These are phyloP conservation scores for Fagus sylvatica DNA, from an alignment of 306 rosid genomes.

Conservation along the genomic window DNA sequence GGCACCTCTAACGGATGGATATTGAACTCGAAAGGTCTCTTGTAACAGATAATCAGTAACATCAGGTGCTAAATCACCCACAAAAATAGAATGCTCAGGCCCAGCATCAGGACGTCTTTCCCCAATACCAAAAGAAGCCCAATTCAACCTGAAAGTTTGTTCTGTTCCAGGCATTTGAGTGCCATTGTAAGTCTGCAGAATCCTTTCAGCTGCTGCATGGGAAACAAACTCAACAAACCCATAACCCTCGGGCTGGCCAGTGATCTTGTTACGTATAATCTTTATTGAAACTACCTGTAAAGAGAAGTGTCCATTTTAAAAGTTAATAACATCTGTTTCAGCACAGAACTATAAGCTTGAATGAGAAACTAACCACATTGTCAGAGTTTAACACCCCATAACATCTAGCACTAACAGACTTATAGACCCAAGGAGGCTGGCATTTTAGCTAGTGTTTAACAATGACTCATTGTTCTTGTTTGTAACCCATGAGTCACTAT, in stretches of 20 bases:
- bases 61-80: slow-evolving; percentile 90
- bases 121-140: slow-evolving; percentile 95
- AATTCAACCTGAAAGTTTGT: slow-evolving; percentile 73
- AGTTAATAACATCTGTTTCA: neutral
- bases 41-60: slow-evolving; percentile 84
- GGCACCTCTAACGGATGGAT: slow-evolving; percentile 89
- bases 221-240: slow-evolving; percentile 89
- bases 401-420: neutral
- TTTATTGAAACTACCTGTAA: slow-evolving; percentile 73
- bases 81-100: slow-evolving; percentile 90
- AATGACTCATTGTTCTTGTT: neutral
- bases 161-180: slow-evolving; percentile 88
- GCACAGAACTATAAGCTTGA: slow-evolving; percentile 1
- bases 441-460: neutral
- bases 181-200: slow-evolving; percentile 79
- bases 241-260: slow-evolving; percentile 86
- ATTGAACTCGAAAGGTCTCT: slow-evolving; percentile 70
- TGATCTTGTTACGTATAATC: slow-evolving; percentile 82
- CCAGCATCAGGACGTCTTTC: slow-evolving; percentile 79
- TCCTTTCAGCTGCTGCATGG: slow-evolving; percentile 80
- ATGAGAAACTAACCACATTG: neutral
- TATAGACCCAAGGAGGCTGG: neutral
- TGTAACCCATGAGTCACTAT: neutral
- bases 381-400: neutral
- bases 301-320: slow-evolving; percentile 1